Base-by-base conservation (phyloP, 176 grass and related monocot genomes). In the Zizania latifolia region DNA sequence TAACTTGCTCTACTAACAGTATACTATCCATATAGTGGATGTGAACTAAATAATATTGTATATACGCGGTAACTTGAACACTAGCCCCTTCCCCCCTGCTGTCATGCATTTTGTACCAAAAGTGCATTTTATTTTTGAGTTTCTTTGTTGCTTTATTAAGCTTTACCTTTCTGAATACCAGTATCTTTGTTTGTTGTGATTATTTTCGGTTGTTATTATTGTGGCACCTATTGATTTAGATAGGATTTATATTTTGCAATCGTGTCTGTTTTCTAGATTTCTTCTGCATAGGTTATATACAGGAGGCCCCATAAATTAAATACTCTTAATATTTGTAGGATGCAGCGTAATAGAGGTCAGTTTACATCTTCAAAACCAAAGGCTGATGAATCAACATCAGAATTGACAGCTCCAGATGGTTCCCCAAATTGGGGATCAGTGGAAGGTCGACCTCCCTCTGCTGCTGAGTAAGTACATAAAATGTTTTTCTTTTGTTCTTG, bases 301-400 rank as follows among this genome's bases (percentile, higher is more conserved):
- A 77, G 23, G 12, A 23, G 65, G 31, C 65, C 32, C 76, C 2
- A 19, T 57, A 8, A 37, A 65, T 60, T 68, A 60, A 51, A 24
- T 38, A 46, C 54, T 73, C 14, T 26, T 29, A 81, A 6, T 67
- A 23, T 68, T 51, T 92, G 23, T 78, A 99, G 95, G 87, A 99
- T 99, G 95, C 91, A 99, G 66, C 92, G 95, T 26, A 99, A 99
- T 65, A 87, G 86, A 79, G 95, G 95, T 55, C 95, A 99, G 50
- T 99, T 99, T 81, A 99, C 91, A 72, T 92, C 91, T 33, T 94
- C 95, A 81, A 97, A 97, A 89, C 88, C 89, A 48, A 99, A 92
- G 74, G 76, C 31, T 76, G 95, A 99, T 63, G 91, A 92, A 69
- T 66, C 71, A 64, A 64, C 72, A 38, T 72, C 84, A 46, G 89